phyloP scores from a whole-genome alignment of 495 filamentous ascomycete species.

The Penicillium coprophilum region DNA sequence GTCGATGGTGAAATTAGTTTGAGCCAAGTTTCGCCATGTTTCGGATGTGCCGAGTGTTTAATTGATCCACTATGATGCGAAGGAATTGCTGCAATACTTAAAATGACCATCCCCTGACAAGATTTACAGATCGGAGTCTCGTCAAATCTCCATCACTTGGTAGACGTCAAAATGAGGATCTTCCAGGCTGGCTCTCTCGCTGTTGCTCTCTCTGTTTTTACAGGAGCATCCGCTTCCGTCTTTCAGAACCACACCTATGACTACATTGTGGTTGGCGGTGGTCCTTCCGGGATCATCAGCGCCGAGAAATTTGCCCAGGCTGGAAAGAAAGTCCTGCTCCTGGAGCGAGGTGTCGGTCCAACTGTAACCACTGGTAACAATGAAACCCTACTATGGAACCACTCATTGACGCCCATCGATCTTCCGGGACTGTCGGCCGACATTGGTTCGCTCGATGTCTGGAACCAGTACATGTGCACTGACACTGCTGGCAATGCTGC shows the following conservation, averaged over 20 bases:
- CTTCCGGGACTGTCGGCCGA: conserved; percentile 64
- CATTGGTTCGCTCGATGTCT: conserved; percentile 23
- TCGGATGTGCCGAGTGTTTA: not conserved
- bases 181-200: conserved; percentile 18
- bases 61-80: not conserved
- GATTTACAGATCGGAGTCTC: not conserved
- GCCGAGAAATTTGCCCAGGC: conserved; percentile 65
- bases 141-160: not conserved
- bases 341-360: conserved; percentile 39
- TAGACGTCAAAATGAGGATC: conserved; percentile 2
- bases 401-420: conserved; percentile 66
- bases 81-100: not conserved
- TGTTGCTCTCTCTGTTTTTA: conserved; percentile 9
- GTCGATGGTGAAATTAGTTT: conserved; percentile 1
- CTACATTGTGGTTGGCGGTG: conserved; percentile 39
- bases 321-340: conserved; percentile 45
- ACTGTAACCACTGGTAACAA: conserved; percentile 33
- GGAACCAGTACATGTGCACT: conserved; percentile 49
- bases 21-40: conserved; percentile 3
- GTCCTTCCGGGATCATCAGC: conserved; percentile 42
- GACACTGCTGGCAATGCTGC: conserved; percentile 74
- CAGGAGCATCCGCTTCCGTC: conserved; percentile 15
- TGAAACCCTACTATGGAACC: conserved; percentile 32
- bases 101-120: not conserved
- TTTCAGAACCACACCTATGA: conserved; percentile 27